Evolutionary conservation across 2,329 filamentous ascomycete species (phyloP).

Genomic region (Lasiodiplodia sp.): DNA sequence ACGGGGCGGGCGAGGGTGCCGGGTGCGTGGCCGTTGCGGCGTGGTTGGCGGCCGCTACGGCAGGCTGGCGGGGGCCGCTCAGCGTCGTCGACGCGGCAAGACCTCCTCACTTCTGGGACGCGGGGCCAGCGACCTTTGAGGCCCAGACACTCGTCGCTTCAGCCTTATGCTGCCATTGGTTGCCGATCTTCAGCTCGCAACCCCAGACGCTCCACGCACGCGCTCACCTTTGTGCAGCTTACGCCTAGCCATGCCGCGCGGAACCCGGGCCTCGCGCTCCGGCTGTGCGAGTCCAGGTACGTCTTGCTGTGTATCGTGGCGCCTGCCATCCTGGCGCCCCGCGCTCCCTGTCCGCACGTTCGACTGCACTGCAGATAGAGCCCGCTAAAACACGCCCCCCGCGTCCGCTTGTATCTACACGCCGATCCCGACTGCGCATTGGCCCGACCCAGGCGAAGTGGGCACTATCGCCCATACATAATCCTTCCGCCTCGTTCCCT

Average conservation of each 20-base stretch:
- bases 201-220: conserved; percentile 16
- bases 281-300: conserved; percentile 17
- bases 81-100: neutral
- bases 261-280: conserved; percentile 4
- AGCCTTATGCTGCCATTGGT: conserved; percentile 25
- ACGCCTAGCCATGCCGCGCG: conserved; percentile 14
- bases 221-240: conserved; percentile 14
- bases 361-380: neutral
- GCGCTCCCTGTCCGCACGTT: neutral
- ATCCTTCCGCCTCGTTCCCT: conserved; percentile 17
- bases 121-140: neutral
- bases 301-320: conserved; percentile 8
- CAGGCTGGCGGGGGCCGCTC: neutral
- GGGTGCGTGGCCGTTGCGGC: neutral
- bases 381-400: conserved; percentile 5
- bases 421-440: conserved; percentile 21
- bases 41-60: conserved; percentile 2
- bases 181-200: conserved; percentile 7
- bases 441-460: conserved; percentile 4
- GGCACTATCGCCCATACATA: conserved; percentile 17
- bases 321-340: conserved; percentile 3
- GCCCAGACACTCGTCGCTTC: conserved; percentile 17
- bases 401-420: conserved; percentile 19
- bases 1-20: neutral
- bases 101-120: neutral